phyloP scores from a whole-genome alignment of 306 rosid genomes.

The Inga oerstediana region DNA sequence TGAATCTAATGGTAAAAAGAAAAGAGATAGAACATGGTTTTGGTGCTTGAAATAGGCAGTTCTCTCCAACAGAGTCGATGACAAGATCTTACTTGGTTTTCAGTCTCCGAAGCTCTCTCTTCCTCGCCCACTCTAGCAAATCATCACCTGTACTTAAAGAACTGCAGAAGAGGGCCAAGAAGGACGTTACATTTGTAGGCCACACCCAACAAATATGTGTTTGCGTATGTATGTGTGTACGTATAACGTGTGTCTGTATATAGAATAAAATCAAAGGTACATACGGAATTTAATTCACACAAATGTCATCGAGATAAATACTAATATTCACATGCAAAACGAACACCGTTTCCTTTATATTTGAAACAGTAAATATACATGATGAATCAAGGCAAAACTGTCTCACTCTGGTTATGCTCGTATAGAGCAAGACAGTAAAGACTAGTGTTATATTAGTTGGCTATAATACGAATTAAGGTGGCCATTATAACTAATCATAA shows the following conservation, averaged over 20 bases:
- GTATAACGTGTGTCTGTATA: too few relatives aligned
- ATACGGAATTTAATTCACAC: too few relatives aligned
- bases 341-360: background rate
- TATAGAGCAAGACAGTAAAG: too few relatives aligned
- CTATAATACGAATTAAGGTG: background rate
- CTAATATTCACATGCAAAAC: background rate
- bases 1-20: background rate
- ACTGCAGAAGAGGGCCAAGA: slow-evolving; percentile 29
- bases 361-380: background rate
- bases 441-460: too few relatives aligned
- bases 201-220: background rate
- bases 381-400: background rate
- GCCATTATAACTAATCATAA: background rate
- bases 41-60: background rate
- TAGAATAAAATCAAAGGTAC: background rate
- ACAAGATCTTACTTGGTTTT: slow-evolving; percentile 8
- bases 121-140: background rate
- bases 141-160: background rate
- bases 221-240: too few relatives aligned
- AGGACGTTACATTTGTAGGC: background rate
- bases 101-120: slow-evolving; percentile 18
- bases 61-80: slow-evolving; percentile 20
- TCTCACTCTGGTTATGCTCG: background rate
- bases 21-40: background rate
- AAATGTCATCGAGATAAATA: too few relatives aligned